Evolutionary conservation across 1,284 basidiomycete genomes (phyloP), one percentile per base, ranked within the genome.

Genomic region (Naganishia liquefaciens): DNA sequence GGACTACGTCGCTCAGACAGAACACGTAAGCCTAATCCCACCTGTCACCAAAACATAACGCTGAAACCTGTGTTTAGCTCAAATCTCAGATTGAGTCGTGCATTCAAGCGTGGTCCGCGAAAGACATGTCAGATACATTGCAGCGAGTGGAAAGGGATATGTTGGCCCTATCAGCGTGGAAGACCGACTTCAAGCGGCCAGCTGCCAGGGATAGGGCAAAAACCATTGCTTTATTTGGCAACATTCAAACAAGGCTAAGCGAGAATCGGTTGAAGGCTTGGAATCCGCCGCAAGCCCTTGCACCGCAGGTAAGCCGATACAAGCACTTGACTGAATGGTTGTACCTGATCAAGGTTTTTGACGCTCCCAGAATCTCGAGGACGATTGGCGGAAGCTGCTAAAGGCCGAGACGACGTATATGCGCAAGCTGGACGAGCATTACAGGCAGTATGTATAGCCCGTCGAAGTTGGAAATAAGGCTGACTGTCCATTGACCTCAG

Each of bases 201-300:
- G 46, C 57, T 5, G 57, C 57, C 9, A 50, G 57, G 21, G 57
- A 60, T 27, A 60, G 50, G 33, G 57, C 57, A 23, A 60, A 60
- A 50, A 21, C 46, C 3, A 23, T 60, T 42, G 57, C 57, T 2
- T 82, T 98, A 15, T 90, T 97, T 70, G 88, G 90, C 5, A 97
- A 97, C 74, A 89, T 99, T 42, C 91, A 94, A 77, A 97, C 93
- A 1, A 97, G 98, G 78, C 81, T 99, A 68, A 86, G 85, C 75
- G 98, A 94, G 17, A 98, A 98, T 79, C 87, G 88, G 13, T 75
- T 97, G 68, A 82, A 86, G 60, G 86, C 89, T 71, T 97, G 94
- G 77, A 82, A 88, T 21, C 92, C 93, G n/a, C 85, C 86, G 4
- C 75, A 80, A 10, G 91, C 90, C 0, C 77, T 93, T 19, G 78